These are phyloP conservation scores for Suillus plorans DNA, from an alignment of 768 basidiomycete species.

Conservation along the genomic window DNA sequence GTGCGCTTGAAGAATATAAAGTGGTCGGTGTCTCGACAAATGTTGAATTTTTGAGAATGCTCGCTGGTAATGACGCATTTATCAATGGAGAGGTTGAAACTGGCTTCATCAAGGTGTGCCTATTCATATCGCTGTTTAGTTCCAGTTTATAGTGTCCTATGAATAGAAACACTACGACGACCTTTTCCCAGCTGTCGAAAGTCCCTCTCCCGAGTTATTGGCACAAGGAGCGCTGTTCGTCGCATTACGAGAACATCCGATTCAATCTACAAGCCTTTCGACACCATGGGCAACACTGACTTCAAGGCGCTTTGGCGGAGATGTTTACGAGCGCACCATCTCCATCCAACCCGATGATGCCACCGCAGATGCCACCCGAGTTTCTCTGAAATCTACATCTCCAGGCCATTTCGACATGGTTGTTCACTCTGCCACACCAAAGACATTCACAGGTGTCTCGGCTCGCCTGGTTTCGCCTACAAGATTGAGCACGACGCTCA, in stretches of 20 bases:
- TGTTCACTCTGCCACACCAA: slow-evolving; percentile 34
- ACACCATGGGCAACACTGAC: slow-evolving; percentile 72
- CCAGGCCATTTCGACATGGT: slow-evolving; percentile 54
- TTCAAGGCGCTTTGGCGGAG: slow-evolving; percentile 78
- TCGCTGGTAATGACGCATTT: slow-evolving; percentile 80
- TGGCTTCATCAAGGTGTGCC: slow-evolving; percentile 75
- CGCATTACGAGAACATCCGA: slow-evolving; percentile 58
- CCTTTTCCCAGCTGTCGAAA: slow-evolving; percentile 67
- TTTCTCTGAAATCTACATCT: slow-evolving; percentile 42
- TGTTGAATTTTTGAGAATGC: slow-evolving; percentile 77
- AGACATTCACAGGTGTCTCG: slow-evolving; percentile 48
- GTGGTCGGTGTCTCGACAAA: slow-evolving; percentile 93
- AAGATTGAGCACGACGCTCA: slow-evolving; percentile 53
- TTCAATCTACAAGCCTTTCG: slow-evolving; percentile 22
- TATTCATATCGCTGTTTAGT: slow-evolving; percentile 4
- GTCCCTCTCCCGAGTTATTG: slow-evolving; percentile 62
- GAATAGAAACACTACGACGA: slow-evolving; percentile 77
- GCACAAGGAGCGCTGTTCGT: slow-evolving; percentile 82
- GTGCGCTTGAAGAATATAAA: slow-evolving; percentile 83
- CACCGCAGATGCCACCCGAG: slow-evolving; percentile 34
- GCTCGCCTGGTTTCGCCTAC: slow-evolving; percentile 58
- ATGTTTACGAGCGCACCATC: slow-evolving; percentile 61
- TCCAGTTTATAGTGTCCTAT: not conserved
- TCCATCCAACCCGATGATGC: slow-evolving; percentile 59
- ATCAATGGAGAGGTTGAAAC: slow-evolving; percentile 83